These are phyloP conservation scores for Lenzites betulinus DNA, from an alignment of 768 basidiomycete species.

Conservation along the genomic window DNA sequence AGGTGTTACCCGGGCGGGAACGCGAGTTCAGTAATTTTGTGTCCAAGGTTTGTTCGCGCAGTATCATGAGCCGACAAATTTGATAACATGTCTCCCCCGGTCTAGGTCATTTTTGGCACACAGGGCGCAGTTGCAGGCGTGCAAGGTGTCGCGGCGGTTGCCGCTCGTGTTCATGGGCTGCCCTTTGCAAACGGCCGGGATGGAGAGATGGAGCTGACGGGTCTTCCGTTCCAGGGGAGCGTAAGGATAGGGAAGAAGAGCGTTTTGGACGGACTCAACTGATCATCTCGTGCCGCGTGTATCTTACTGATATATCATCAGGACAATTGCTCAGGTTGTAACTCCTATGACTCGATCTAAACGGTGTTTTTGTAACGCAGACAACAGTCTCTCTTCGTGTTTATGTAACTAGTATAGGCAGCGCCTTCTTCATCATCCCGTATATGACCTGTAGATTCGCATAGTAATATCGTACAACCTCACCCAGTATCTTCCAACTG, in stretches of 20 bases:
- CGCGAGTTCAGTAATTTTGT: conserved; percentile 77
- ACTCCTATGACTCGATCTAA: neutral
- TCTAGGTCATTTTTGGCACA: conserved; percentile 67
- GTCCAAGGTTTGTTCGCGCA: conserved; percentile 55
- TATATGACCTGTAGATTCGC: no score
- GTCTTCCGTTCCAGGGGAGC: conserved; percentile 67
- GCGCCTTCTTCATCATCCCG: no score
- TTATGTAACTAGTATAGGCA: no score
- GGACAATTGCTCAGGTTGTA: neutral
- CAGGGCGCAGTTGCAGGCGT: conserved; percentile 72
- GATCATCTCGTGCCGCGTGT: neutral
- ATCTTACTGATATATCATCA: conserved; percentile 3
- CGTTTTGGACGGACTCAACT: conserved; percentile 11
- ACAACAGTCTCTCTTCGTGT: no score
- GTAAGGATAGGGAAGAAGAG: conserved; percentile 65
- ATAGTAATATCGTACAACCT: neutral
- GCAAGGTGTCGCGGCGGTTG: conserved; percentile 62
- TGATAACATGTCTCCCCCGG: neutral
- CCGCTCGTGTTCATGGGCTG: conserved; percentile 59
- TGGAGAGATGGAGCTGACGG: conserved; percentile 58
- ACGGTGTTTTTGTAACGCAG: neutral
- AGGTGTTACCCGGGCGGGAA: conserved; percentile 78
- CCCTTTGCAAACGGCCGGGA: conserved; percentile 47
- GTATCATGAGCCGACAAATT: neutral
- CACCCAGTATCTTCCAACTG: neutral